These are phyloP conservation scores for Xylaria intraflava DNA, from an alignment of 495 filamentous ascomycete genomes.

Conservation along the genomic window DNA sequence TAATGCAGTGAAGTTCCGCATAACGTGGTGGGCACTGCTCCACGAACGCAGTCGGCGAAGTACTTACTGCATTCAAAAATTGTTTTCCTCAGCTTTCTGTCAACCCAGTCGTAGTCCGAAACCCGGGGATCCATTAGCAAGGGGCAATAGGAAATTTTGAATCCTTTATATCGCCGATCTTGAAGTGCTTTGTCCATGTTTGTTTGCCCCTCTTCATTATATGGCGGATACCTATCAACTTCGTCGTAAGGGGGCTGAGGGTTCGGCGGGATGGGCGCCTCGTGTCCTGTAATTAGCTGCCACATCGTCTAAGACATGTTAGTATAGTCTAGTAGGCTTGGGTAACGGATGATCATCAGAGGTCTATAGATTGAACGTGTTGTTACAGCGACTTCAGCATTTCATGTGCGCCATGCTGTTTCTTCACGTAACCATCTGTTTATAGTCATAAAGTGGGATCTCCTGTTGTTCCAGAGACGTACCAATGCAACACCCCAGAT, in stretches of 20 bases:
- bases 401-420: no score
- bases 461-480: not conserved
- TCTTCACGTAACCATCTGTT: not conserved
- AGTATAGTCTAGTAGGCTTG: not conserved
- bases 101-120: conserved; percentile 8
- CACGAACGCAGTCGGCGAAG: no score
- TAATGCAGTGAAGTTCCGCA: no score
- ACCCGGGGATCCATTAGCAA: conserved; percentile 1
- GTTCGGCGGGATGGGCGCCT: not conserved
- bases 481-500: conserved; percentile 19
- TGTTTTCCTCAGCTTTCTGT: conserved; percentile 7
- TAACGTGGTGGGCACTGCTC: no score
- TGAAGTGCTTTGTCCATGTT: not conserved
- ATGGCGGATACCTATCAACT: not conserved
- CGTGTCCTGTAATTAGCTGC: conserved; percentile 10
- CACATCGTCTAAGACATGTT: conserved; percentile 17
- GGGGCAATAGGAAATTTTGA: conserved; percentile 15
- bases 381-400: not conserved
- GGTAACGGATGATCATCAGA: no score
- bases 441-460: not conserved
- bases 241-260: conserved; percentile 12
- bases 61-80: conserved; percentile 16
- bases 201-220: not conserved
- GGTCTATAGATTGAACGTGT: no score
- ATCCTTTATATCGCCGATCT: not conserved